These are phyloP conservation scores for Termitomyces sp. DNA, from an alignment of 768 basidiomycete genomes.

Conservation along the genomic window DNA sequence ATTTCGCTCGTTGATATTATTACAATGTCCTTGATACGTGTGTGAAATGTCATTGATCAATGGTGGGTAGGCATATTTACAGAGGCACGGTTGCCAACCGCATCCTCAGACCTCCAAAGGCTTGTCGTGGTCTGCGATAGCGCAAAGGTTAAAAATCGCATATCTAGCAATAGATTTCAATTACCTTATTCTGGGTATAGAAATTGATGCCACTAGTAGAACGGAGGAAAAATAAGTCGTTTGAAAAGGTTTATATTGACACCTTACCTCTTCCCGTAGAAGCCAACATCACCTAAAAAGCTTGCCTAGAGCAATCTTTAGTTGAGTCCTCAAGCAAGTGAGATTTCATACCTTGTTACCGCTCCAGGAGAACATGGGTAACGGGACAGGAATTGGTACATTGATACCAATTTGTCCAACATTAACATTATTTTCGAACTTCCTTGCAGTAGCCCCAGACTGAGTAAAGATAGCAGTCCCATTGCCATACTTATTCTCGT, in stretches of 20 bases:
- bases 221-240: constrained; percentile 2
- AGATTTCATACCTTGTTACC: constrained; percentile 69
- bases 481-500: constrained; percentile 88
- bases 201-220: constrained; percentile 78
- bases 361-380: constrained; percentile 94
- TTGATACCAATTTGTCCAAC: constrained; percentile 94
- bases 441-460: constrained; percentile 90
- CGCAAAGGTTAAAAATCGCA: constrained; percentile 3
- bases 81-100: constrained; percentile 72
- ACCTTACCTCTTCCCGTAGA: constrained; percentile 82
- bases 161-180: neutral
- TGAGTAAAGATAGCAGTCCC: constrained; percentile 96
- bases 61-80: constrained; percentile 85
- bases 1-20: neutral
- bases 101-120: constrained; percentile 89
- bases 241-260: constrained; percentile 1
- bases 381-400: constrained; percentile 88
- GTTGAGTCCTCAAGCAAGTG: neutral
- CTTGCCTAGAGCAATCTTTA: constrained; percentile 43
- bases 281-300: constrained; percentile 81
- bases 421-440: constrained; percentile 86
- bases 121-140: constrained; percentile 77
- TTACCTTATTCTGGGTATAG: constrained; percentile 92
- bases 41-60: constrained; percentile 26
- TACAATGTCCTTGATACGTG: neutral